phyloP scores from a whole-genome alignment of 495 filamentous ascomycete genomes.

The Xylaria bambusicola region DNA sequence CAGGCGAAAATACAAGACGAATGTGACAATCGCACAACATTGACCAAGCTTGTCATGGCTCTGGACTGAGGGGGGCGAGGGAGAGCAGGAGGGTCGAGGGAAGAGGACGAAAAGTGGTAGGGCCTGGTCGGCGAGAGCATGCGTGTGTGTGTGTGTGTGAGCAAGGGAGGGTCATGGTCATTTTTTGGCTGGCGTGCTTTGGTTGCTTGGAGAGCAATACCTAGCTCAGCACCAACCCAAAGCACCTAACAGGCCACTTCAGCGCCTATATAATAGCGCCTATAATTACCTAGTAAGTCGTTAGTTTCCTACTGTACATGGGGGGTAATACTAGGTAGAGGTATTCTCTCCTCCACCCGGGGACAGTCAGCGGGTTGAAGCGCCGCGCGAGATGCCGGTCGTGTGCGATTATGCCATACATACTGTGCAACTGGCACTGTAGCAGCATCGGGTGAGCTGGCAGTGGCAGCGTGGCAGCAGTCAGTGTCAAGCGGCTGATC shows the following conservation, averaged over 20 bases:
- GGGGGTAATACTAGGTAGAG: too few relatives aligned
- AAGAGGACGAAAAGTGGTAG: neutral
- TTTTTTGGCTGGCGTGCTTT: too few relatives aligned
- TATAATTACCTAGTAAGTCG: too few relatives aligned
- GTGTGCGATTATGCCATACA: neutral
- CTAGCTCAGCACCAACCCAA: neutral
- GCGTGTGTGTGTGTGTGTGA: conserved; percentile 10
- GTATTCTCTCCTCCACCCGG: too few relatives aligned
- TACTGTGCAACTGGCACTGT: neutral
- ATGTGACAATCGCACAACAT: conserved; percentile 28
- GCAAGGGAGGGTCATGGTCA: conserved; percentile 18
- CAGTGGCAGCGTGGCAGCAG: neutral
- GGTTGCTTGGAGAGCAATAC: conserved; percentile 7
- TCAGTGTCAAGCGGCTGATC: neutral
- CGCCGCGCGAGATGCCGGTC: neutral
- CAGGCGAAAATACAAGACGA: conserved; percentile 27
- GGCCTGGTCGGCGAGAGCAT: neutral
- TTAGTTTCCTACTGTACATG: too few relatives aligned
- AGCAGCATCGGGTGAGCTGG: neutral
- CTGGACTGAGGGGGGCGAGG: conserved; percentile 1
- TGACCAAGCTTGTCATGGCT: conserved; percentile 32
- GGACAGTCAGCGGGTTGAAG: too few relatives aligned
- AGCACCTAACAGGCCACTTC: neutral
- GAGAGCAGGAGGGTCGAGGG: conserved; percentile 18
- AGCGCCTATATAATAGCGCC: too few relatives aligned